Base-by-base conservation (phyloP, 768 basidiomycete genomes). In the Trametes cubensis region DNA sequence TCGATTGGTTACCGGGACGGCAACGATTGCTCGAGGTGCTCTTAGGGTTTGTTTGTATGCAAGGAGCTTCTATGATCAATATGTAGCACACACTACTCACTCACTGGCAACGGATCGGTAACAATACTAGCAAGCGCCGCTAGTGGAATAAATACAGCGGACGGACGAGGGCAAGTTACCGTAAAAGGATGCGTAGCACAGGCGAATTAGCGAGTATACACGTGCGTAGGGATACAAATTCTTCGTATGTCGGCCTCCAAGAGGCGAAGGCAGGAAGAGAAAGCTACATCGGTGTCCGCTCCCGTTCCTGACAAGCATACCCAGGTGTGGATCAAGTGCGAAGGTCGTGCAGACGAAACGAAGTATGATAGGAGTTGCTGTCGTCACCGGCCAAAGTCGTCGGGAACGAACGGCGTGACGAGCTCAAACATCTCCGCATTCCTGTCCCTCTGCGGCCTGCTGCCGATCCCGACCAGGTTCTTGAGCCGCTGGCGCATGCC, bases 381-480 rank as follows among this genome's bases (percentile, higher is more conserved):
- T 49, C 17, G 48, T 53, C 40, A 66, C 74, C 70, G 87, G 58
- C 88, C 87, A 84, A 83, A 89, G 65, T 90, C 88, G 60, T 90
- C 87, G 18, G 87, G 75, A 18, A 90, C 83, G 73, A 93, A 93
- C 1, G 91, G 91, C 17, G 91, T 93, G 58, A 93, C 89, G 13
- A 92, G 80, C 44, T 91, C 88, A 63, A 88, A 93, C 10, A 86
- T 88, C 61, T 92, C 90, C 66, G 90, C 89, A 69, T 93, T 93
- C 46, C 81, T 80, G 50, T 82, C 79, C 5, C 82, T 77, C 34
- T 74, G 78, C 67, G 78, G 81, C 68, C 75, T 82, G 71, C 76
- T 55, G 73, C 77, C 62, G 77, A 80, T 67, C 75, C 85, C 69
- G 23, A 89, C 86, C 17, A 90, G 81, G 44, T 84, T 82, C 72